A percentile compares a stretch with the other conserved stretches of the same genome.
Evolutionary conservation across 257 asterid genomes (phyloP).

Genomic region (Solanum tarapatanum): DNA sequence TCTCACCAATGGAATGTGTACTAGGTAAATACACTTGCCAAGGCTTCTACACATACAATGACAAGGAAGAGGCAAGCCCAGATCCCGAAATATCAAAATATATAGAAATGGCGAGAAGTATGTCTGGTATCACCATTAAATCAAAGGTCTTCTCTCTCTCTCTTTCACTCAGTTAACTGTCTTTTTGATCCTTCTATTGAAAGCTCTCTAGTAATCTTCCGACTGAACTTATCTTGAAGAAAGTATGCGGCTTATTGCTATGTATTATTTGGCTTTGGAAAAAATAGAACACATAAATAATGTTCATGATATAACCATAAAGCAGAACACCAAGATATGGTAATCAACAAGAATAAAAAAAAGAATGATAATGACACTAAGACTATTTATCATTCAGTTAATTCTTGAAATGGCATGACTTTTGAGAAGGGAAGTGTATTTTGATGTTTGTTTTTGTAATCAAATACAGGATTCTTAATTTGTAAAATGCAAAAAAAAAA

Average conservation of each 20-base stretch:
- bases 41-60: constrained; percentile 73
- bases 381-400: neutral
- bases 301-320: neutral
- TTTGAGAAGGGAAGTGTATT: neutral
- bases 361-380: neutral
- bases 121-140: constrained; percentile 76
- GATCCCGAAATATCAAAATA: constrained; percentile 75
- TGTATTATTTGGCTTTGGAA: neutral
- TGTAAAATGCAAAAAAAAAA: neutral
- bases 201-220: neutral
- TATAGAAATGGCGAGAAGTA: constrained; percentile 63
- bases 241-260: neutral
- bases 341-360: neutral
- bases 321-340: neutral
- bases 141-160: constrained; percentile 47
- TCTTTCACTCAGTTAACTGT: neutral
- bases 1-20: neutral
- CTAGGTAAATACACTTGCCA: constrained; percentile 70
- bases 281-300: neutral
- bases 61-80: constrained; percentile 85
- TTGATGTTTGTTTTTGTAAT: neutral
- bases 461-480: neutral
- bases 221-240: neutral
- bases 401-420: neutral
- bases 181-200: neutral